Conservation (phyloP, 768 basidiomycete species). For the Psilocybe tampanensis region DNA sequence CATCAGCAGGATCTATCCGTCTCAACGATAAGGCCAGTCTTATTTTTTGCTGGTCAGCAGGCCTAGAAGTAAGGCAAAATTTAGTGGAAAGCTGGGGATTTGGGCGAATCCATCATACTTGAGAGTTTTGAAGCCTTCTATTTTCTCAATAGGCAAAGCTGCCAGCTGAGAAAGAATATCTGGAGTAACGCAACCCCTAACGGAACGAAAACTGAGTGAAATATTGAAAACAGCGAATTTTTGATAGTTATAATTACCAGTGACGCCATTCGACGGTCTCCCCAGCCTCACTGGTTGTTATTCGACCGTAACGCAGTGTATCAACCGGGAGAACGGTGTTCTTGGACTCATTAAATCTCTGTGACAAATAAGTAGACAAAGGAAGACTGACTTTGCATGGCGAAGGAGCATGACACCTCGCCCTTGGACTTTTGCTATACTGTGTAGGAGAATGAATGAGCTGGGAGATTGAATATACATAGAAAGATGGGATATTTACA, state of each 20-base stretch:
- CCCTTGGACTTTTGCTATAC: conserved; percentile 74
- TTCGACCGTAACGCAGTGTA: conserved; percentile 66
- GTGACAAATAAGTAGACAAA: neutral
- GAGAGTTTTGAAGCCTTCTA: conserved; percentile 55
- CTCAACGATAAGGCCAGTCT: conserved; percentile 55
- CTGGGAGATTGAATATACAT: too few relatives aligned
- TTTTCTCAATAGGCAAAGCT: conserved; percentile 35
- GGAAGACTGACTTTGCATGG: conserved; percentile 54
- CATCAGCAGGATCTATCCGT: conserved; percentile 57
- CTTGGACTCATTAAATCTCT: conserved; percentile 20
- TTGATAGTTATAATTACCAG: conserved; percentile 55
- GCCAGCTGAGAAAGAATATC: conserved; percentile 55
- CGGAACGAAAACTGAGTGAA: conserved; percentile 1
- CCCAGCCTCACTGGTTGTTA: conserved; percentile 45
- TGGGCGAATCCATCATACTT: conserved; percentile 26
- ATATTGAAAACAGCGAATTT: neutral
- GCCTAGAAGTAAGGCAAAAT: conserved; percentile 32
- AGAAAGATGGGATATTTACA: neutral
- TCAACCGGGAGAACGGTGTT: conserved; percentile 55
- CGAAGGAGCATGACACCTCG: conserved; percentile 66
- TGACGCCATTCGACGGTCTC: conserved; percentile 78
- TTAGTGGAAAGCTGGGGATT: neutral
- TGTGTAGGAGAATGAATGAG: conserved; percentile 33
- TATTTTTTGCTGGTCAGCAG: conserved; percentile 66
- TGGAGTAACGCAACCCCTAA: conserved; percentile 74